Percentiles rank a stretch among this genome's conserved stretches.
These are phyloP conservation scores for Porodaedalea pini DNA, from an alignment of 1,284 basidiomycete genomes.

Conservation along the genomic window DNA sequence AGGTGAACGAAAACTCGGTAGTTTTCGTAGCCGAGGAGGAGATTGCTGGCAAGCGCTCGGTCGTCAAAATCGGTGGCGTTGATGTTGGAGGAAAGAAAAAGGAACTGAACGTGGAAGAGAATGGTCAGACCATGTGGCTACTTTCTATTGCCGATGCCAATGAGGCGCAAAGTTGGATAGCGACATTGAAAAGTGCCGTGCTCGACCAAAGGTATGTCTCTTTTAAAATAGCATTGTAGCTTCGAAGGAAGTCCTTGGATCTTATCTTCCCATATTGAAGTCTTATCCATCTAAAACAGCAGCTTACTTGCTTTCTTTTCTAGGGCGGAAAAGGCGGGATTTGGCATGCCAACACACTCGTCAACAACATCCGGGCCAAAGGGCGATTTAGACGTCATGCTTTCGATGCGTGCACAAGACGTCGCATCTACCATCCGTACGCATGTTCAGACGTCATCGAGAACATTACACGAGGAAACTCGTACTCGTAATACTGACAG, in stretches of 20 bases:
- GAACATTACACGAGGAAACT: constrained; percentile 3
- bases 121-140: constrained; percentile 53
- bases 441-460: constrained; percentile 23
- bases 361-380: constrained; percentile 53
- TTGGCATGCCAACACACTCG: constrained; percentile 45
- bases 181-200: constrained; percentile 65
- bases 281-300: not conserved
- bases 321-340: constrained; percentile 63
- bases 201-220: constrained; percentile 59
- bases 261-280: not conserved
- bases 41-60: constrained; percentile 55
- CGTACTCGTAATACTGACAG: constrained; percentile 7
- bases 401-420: constrained; percentile 70
- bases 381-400: constrained; percentile 76
- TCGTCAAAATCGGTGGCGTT: constrained; percentile 63
- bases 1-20: constrained; percentile 69
- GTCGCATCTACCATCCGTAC: constrained; percentile 37
- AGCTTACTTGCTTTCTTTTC: not conserved
- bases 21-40: constrained; percentile 71
- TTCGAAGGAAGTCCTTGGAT: not conserved
- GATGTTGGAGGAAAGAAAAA: constrained; percentile 50
- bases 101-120: constrained; percentile 44
- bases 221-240: not conserved
- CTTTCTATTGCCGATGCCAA: constrained; percentile 56
- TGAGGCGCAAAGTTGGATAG: constrained; percentile 71